Conservation (phyloP, 192 early-diverging fungal genomes). For the Phlyctochytrium arcticum region DNA sequence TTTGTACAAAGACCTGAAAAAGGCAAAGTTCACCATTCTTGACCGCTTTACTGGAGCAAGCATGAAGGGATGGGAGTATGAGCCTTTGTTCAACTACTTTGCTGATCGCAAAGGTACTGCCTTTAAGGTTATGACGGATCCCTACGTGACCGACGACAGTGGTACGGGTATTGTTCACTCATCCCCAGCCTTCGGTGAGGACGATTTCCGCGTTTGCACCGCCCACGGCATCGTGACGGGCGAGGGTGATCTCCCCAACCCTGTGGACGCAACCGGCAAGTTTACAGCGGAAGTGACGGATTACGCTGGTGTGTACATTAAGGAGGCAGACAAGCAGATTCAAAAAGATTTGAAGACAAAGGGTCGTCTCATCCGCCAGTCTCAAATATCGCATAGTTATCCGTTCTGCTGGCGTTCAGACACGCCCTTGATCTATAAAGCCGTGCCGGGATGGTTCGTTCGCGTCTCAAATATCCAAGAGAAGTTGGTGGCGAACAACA, state of each 20-base stretch:
- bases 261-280: constrained; percentile 79
- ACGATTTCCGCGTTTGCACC: constrained; percentile 96
- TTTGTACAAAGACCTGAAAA: constrained; percentile 93
- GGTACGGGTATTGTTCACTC: constrained; percentile 99
- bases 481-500: constrained; percentile 82
- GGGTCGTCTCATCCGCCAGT: constrained; percentile 85
- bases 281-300: constrained; percentile 74
- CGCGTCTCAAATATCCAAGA: constrained; percentile 82
- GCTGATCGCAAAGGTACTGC: constrained; percentile 61
- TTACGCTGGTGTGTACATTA: constrained; percentile 83
- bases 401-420: constrained; percentile 98
- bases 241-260: constrained; percentile 84
- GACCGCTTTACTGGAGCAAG: constrained; percentile 71
- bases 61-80: constrained; percentile 84
- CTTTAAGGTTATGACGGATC: constrained; percentile 83
- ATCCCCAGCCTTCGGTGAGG: constrained; percentile 97
- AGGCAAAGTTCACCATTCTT: constrained; percentile 87
- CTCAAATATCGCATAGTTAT: constrained; percentile 87
- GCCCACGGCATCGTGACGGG: constrained; percentile 71
- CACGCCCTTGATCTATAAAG: constrained; percentile 95
- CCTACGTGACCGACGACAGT: constrained; percentile 85
- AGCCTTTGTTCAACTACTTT: constrained; percentile 87
- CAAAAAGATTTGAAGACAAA: constrained; percentile 82
- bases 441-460: constrained; percentile 97
- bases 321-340: constrained; percentile 97